Evolutionary conservation across 2,329 filamentous ascomycete genomes (phyloP).

Genomic region (Chaetomiaceae sp.): DNA sequence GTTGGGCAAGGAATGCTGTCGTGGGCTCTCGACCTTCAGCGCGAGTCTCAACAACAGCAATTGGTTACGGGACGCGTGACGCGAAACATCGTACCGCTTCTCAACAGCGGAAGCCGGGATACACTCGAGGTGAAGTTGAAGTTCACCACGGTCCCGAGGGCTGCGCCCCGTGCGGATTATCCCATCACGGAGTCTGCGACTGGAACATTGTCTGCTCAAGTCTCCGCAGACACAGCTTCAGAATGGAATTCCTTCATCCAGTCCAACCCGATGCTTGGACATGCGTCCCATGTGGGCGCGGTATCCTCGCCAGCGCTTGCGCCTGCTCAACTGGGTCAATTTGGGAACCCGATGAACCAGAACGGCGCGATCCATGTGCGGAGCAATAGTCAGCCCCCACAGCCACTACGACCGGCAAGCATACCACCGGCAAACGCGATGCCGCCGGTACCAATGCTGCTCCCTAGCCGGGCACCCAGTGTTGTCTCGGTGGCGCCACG

Average conservation of each 20-base stretch:
- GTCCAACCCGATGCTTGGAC: conserved; percentile 54
- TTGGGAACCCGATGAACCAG: conserved; percentile 10
- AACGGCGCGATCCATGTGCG: conserved; percentile 15
- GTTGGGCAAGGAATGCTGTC: conserved; percentile 96
- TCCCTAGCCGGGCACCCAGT: conserved; percentile 6
- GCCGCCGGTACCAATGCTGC: conserved; percentile 7
- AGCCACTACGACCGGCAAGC: conserved; percentile 16
- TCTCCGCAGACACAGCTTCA: conserved; percentile 50
- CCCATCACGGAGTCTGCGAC: conserved; percentile 21
- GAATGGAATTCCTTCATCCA: conserved; percentile 77
- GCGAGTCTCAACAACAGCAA: conserved; percentile 51
- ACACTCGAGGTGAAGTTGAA: conserved; percentile 90
- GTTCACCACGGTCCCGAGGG: conserved; percentile 68
- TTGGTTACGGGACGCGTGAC: conserved; percentile 85
- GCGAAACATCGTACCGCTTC: conserved; percentile 76
- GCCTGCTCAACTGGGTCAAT: conserved; percentile 20
- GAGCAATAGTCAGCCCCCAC: conserved; percentile 15
- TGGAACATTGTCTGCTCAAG: conserved; percentile 30
- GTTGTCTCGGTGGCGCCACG: conserved; percentile 18
- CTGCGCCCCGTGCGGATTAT: conserved; percentile 30
- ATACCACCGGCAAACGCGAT: conserved; percentile 14
- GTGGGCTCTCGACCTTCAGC: conserved; percentile 59
- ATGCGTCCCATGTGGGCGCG: conserved; percentile 29
- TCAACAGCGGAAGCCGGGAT: conserved; percentile 75
- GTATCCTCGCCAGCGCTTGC: conserved; percentile 33